These are phyloP conservation scores for Globisporangium megalacanthum DNA, from an alignment of 352 stramenopile genomes.

Conservation along the genomic window DNA sequence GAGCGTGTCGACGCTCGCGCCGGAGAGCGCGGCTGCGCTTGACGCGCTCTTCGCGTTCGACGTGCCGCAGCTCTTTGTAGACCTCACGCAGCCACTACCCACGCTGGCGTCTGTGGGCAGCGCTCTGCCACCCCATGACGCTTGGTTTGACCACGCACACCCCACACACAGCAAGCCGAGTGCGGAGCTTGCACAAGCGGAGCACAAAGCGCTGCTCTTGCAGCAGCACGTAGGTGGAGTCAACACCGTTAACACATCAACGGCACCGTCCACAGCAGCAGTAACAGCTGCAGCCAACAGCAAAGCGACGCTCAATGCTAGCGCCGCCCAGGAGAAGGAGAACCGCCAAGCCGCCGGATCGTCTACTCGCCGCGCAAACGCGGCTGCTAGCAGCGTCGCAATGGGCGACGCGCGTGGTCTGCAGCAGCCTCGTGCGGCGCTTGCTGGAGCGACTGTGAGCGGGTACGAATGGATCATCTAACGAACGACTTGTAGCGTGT, in stretches of 20 bases:
- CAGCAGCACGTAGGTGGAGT: not conserved
- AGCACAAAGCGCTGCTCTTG: slow-evolving; percentile 16
- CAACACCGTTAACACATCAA: not conserved
- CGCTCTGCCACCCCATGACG: slow-evolving; percentile 30
- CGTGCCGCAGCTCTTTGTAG: slow-evolving; percentile 44
- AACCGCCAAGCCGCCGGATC: slow-evolving; percentile 16
- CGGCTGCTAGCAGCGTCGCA: not conserved
- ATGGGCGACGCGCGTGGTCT: not conserved
- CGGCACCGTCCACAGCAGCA: not conserved
- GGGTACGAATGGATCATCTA: not conserved
- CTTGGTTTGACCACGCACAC: slow-evolving; percentile 66
- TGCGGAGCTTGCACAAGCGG: slow-evolving; percentile 36
- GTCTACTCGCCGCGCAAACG: slow-evolving; percentile 6
- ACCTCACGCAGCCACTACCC: slow-evolving; percentile 34
- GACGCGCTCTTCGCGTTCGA: slow-evolving; percentile 78
- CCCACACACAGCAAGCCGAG: slow-evolving; percentile 48
- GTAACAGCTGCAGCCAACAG: not conserved
- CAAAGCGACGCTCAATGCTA: slow-evolving; percentile 6
- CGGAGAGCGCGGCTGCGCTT: slow-evolving; percentile 11
- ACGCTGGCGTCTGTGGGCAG: not conserved
- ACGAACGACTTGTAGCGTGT: no score
- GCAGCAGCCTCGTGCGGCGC: not conserved
- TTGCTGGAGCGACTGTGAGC: slow-evolving; percentile 3
- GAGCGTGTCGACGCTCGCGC: slow-evolving; percentile 4
- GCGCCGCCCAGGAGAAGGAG: slow-evolving; percentile 24